These are phyloP conservation scores for Tuber microsphaerosporum DNA, from an alignment of 495 filamentous ascomycete genomes.

Conservation along the genomic window DNA sequence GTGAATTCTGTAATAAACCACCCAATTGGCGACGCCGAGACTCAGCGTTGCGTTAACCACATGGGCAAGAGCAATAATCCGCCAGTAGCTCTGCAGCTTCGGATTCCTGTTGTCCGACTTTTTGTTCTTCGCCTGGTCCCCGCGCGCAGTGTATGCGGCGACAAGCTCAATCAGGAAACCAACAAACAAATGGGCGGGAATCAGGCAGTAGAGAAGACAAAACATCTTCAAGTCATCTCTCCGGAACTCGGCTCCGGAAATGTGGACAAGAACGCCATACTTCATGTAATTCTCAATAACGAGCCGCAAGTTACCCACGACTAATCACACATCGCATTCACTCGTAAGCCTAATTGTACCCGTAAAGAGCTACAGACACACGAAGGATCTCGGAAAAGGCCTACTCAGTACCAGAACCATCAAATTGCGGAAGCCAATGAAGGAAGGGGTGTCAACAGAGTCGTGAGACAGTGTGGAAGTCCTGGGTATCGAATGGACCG, in stretches of 20 bases:
- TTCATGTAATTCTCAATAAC: slow-evolving; percentile 97
- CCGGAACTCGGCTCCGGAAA: slow-evolving; percentile 82
- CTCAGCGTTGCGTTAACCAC: slow-evolving; percentile 75
- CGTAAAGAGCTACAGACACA: background rate
- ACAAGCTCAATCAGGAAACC: slow-evolving; percentile 80
- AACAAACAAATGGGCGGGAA: slow-evolving; percentile 80
- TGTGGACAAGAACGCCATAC: slow-evolving; percentile 78
- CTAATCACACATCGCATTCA: slow-evolving; percentile 44
- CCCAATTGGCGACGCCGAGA: slow-evolving; percentile 67
- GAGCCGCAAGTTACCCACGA: slow-evolving; percentile 85
- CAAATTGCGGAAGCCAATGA: slow-evolving; percentile 86
- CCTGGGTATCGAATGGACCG: slow-evolving; percentile 63
- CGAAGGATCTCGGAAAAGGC: slow-evolving; percentile 16
- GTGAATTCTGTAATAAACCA: slow-evolving; percentile 82
- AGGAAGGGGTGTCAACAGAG: slow-evolving; percentile 63
- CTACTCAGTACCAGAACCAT: slow-evolving; percentile 89
- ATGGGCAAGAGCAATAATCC: slow-evolving; percentile 66
- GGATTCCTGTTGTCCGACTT: slow-evolving; percentile 54
- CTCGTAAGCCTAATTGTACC: slow-evolving; percentile 20
- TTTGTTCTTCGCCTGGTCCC: slow-evolving; percentile 56
- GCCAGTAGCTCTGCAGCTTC: slow-evolving; percentile 67
- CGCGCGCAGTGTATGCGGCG: slow-evolving; percentile 67
- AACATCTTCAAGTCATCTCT: slow-evolving; percentile 69
- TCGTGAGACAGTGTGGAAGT: slow-evolving; percentile 84
- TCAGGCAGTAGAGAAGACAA: slow-evolving; percentile 67